Evolutionary conservation across 2,329 filamentous ascomycete genomes (phyloP), one percentile per base, ranked within the genome.

Genomic region (Stemphylium vesicarium): DNA sequence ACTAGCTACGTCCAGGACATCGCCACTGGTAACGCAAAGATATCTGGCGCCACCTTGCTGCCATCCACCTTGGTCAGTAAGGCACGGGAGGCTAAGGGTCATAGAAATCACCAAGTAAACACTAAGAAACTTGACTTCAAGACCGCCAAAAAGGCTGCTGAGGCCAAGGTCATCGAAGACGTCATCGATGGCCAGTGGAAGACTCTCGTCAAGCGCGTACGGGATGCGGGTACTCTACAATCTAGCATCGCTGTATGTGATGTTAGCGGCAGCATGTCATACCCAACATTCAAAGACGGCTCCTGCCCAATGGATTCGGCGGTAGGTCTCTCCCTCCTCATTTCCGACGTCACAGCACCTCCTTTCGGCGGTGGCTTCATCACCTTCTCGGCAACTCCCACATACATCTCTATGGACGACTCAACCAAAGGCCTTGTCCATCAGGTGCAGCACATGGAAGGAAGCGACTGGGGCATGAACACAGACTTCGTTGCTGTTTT

Each of bases 401-500:
- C 56, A 0, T 74, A 86, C 0, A 18, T 80, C 31, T 67, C 65
- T 2, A 60, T 85, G 2, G 54, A 59, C 1, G 26, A 66, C 7
- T 71, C 72, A 44, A 53, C 53, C 31, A 64, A 67, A 10, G 63
- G 73, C 2, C 69, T 87, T 6, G n/a, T 38, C 0, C 70, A 81
- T 2, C 84, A 84, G 62, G 71, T 79, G 5, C 0, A 18, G 0
- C 42, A 57, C 3, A 69, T 85, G 36, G 1, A 32, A 0, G 1
- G 3, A 0, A 37, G 73, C 0, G 0, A 60, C 0, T 85, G 79
- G 80, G 73, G 70, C 5, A 69, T 71, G 62, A 81, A 67, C 57
- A 86, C 84, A 1, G 67, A 87, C 60, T 82, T 86, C 51, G 76
- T 79, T 4, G 77, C 80, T 18, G 83, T 85, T 4, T 87, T 87